Conservation (phyloP, 2,329 filamentous ascomycete species). For the Diplodia corticola region DNA sequence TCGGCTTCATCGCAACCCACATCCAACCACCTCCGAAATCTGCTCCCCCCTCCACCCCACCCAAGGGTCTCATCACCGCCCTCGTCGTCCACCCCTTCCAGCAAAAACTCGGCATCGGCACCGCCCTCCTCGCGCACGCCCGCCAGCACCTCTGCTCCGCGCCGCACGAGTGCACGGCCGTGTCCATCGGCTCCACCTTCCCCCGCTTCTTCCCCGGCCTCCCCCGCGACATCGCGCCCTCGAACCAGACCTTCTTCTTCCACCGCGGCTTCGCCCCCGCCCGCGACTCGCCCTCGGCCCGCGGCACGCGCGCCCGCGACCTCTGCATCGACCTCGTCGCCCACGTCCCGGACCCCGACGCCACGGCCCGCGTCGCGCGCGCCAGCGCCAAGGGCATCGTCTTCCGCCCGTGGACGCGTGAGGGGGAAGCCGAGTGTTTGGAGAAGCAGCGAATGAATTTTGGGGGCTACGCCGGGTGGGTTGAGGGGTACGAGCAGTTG, state of each 20-base stretch:
- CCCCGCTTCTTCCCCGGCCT: slow-evolving; percentile 17
- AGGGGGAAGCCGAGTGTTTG: slow-evolving; percentile 1
- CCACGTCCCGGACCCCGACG: background rate
- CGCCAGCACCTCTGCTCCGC: background rate
- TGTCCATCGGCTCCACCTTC: slow-evolving; percentile 13
- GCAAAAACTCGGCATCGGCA: background rate
- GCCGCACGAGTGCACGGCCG: background rate
- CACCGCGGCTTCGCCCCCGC: slow-evolving; percentile 3
- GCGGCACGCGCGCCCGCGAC: background rate
- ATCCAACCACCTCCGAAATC: background rate
- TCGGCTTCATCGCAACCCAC: slow-evolving; percentile 5
- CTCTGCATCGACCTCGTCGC: slow-evolving; percentile 1
- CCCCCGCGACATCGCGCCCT: background rate
- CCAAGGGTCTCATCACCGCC: background rate
- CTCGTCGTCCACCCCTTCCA: background rate
- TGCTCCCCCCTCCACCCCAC: background rate
- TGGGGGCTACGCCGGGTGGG: background rate
- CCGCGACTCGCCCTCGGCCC: background rate
- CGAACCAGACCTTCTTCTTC: background rate
- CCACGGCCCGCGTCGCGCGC: background rate
- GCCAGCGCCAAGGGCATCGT: background rate
- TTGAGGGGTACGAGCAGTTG: background rate
- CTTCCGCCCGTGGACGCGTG: background rate
- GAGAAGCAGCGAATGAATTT: background rate
- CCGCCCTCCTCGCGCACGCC: background rate